Evolutionary conservation across 2,329 filamentous ascomycete genomes (phyloP), one percentile per base, ranked within the genome.

Genomic region (Neonectria hederae): DNA sequence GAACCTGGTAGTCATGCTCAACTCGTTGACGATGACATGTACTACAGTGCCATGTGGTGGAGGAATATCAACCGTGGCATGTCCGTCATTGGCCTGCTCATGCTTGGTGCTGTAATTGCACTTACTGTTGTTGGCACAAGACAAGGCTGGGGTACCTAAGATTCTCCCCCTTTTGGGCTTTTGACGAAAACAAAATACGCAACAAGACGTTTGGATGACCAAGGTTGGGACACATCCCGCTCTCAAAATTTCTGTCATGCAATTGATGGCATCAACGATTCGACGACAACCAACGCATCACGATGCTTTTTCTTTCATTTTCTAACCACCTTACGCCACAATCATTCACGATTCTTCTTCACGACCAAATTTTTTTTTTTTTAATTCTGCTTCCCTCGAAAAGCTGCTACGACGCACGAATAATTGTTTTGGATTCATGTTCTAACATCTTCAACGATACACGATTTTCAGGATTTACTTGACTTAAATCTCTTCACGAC

Each of bases 1-100:
- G 76, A 77, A 40, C 71, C 78, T 19, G 68, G 77, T 21, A 75
- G 75, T 52, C 77, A 79, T 45, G 66, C 78, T 17, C 74, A 76
- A 10, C 72, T 77, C 13, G 66, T 79, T 32, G 79, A 84, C 61
- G 83, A 86, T 67, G 74, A 78, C 13, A 80, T 81, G 43, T 85
- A 83, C 67, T 81, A 83, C 69, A 87, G 83, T 59, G 85, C 85
- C 13, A 79, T 81, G 52, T 89, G 87, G 87, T 89, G 87, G 87
- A 82, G 87, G 60, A 84, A 82, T 53, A 78, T 89, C 48, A 89
- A 89, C 72, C 83, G 86, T 58, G 80, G 81, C 68, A 88, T 89
- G 86, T 83, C 86, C 26, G 69, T 88, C 49, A 74, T 88, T 24
- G 87, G 87, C 4, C 73, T 88, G 5, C 75, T 88, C 51, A 81